Percentiles rank a stretch among this genome's conserved stretches.
phyloP scores from a whole-genome alignment of 345 rosid species.

The Heritiera fomes region DNA sequence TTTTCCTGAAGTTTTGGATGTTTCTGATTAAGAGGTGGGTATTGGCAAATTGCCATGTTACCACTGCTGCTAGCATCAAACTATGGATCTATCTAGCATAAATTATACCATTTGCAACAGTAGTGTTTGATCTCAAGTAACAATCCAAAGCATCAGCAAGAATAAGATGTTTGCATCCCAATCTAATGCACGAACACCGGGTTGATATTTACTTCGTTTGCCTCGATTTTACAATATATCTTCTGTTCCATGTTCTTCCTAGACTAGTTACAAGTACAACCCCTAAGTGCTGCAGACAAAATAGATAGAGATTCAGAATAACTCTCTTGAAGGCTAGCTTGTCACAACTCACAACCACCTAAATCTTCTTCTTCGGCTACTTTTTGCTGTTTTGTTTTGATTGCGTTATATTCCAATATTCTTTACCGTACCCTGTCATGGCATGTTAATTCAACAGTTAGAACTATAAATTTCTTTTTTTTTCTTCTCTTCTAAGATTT shows the following conservation, averaged over 20 bases:
- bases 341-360: neutral
- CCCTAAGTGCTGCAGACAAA: neutral
- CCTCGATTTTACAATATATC: neutral
- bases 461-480: neutral
- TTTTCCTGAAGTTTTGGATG: slow-evolving; percentile 36
- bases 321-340: neutral
- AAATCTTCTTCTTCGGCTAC: too few relatives aligned
- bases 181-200: neutral
- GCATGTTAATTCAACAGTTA: neutral
- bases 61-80: neutral
- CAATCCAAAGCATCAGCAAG: neutral
- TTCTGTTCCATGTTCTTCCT: neutral
- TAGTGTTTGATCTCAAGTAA: neutral
- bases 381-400: too few relatives aligned
- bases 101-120: neutral
- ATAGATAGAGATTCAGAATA: neutral
- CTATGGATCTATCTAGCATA: slow-evolving; percentile 12
- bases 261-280: neutral
- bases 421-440: neutral
- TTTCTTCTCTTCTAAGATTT: neutral
- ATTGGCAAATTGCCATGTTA: slow-evolving; percentile 30
- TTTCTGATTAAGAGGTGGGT: slow-evolving; percentile 29
- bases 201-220: neutral
- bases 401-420: too few relatives aligned
- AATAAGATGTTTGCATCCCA: neutral